Base-by-base conservation (phyloP, 169 alveolate genomes). In the Cystoisospora suis region DNA sequence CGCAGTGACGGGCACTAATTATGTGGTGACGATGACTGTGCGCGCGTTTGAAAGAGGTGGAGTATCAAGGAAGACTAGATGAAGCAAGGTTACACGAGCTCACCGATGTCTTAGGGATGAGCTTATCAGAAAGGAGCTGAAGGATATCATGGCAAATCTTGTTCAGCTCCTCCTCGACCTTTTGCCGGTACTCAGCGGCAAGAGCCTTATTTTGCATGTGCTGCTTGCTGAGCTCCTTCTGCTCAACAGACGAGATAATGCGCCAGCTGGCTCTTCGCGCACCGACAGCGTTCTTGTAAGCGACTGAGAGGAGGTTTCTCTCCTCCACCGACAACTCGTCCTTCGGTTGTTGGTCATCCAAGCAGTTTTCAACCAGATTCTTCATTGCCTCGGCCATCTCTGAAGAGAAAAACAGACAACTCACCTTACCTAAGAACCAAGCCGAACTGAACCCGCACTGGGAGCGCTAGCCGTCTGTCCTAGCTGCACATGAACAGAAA, bases 191-290 rank as follows among this genome's bases (percentile, higher is more conserved):
- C 90, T 97, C 97, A 90, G 96, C 97, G 47, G 99, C 99, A 65
- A 96, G 95, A 86, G 96, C 97, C 87, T 96, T 96, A 94, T 97
- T 96, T 69, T 94, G 94, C 83, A 96, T 97, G 94, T 97, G 97
- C 89, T 97, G 97, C 92, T 97, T 97, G 96, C 98, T 96, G 93
- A 97, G 97, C 95, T 98, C 99, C 95, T 98, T 98, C 94, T 98
- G 99, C 94, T 98, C 99, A 38, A 98, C 99, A 69, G 99, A 95
- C 70, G 99, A 96, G 75, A 99, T 88, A 34, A 97, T 98, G 91
- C 99, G 96, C 99, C 99, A 97, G 29, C 99, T 98, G 42, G 99
- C 98, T 80, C 99, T 95, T 92, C 99, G 96, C 27, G 99, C 98
- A 27, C 99, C 99, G 86, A 99, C 99, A 40, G 99, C 98, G 93